Evolutionary conservation across 2,329 filamentous ascomycete species (phyloP), one percentile per base, ranked within the genome.

Genomic region (Purpureocillium takamizusanense): DNA sequence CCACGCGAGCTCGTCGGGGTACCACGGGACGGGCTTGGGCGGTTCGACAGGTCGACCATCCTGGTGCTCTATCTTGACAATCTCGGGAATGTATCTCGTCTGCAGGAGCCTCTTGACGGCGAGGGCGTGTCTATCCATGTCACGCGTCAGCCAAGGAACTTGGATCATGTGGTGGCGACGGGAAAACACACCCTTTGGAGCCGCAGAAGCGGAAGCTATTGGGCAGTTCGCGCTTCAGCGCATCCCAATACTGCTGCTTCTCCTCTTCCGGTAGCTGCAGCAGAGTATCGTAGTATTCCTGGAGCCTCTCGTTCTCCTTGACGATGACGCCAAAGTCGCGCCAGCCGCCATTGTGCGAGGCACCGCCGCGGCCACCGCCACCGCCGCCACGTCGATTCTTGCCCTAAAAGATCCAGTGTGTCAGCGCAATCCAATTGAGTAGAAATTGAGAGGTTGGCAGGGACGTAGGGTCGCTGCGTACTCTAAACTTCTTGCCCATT

Each of bases 191-290:
- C 82, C 86, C 86, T 72, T 90, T 94, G 34, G 88, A 95, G 29
- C 92, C 92, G 43, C 88, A 94, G 66, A 98, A 98, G 44, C 92
- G 81, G 69, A 97, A 98, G 63, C 89, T 95, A 67, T 95, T 97
- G 40, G 92, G 92, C 36, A 98, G 69, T 57, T 97, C 89, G 46
- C 82, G 78, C 53, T 80, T 78, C 58, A 97, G 69, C 1, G 84
- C 78, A 29, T 76, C 74, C 92, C 92, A 98, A 63, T 95, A 97
- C 9, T 76, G 72, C 40, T 78, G 70, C 53, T 76, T 79, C 65
- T 97, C 90, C 33, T 81, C 78, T 36, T 88, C 84, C 1, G 83
- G 73, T 7, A 97, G 67, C 42, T 88, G 76, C 6, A 85, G 72
- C 23, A 89, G 71, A 45, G 74, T 69, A 57, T 94, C 82, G 70